Conservation (phyloP, 2,329 filamentous ascomycete genomes). For the Xylariaceae sp. region DNA sequence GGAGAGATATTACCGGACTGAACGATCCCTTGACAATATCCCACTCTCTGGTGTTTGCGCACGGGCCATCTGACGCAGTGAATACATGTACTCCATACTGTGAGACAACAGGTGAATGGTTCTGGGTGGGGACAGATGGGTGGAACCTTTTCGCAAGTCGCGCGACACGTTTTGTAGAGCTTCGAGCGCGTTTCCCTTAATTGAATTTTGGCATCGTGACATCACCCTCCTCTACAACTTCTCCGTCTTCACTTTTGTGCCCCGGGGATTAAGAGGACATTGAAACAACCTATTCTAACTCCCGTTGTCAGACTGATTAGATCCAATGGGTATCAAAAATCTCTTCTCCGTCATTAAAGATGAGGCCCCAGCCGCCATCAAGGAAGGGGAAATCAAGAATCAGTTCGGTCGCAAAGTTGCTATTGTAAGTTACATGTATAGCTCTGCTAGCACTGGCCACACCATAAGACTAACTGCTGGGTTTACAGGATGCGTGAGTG, state of each 20-base stretch:
- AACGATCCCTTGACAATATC: too few species aligned
- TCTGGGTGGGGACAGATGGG: neutral
- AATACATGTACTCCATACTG: too few species aligned
- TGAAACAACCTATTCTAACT: too few species aligned
- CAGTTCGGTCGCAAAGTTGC: conserved; percentile 98
- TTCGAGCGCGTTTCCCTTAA: conserved; percentile 8
- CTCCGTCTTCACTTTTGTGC: neutral
- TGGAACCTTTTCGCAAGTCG: neutral
- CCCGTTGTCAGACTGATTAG: neutral
- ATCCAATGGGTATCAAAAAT: conserved; percentile 58
- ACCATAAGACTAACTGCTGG: conserved; percentile 17
- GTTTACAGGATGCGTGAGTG: conserved; percentile 51
- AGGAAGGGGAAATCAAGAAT: conserved; percentile 96
- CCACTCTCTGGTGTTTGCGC: too few species aligned
- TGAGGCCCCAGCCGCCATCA: conserved; percentile 91
- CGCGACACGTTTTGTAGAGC: conserved; percentile 7
- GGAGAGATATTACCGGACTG: too few species aligned
- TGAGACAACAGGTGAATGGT: too few species aligned
- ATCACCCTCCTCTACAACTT: conserved; percentile 8
- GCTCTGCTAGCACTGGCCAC: too few species aligned
- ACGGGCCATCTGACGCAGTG: too few species aligned
- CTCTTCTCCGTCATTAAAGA: conserved; percentile 81
- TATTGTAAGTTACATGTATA: conserved; percentile 69
- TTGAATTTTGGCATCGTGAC: conserved; percentile 16
- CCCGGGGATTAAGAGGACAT: too few species aligned